Evolutionary conservation across 2,329 filamentous ascomycete species (phyloP), one percentile per base, ranked within the genome.

Genomic region (Knufia fluminis): DNA sequence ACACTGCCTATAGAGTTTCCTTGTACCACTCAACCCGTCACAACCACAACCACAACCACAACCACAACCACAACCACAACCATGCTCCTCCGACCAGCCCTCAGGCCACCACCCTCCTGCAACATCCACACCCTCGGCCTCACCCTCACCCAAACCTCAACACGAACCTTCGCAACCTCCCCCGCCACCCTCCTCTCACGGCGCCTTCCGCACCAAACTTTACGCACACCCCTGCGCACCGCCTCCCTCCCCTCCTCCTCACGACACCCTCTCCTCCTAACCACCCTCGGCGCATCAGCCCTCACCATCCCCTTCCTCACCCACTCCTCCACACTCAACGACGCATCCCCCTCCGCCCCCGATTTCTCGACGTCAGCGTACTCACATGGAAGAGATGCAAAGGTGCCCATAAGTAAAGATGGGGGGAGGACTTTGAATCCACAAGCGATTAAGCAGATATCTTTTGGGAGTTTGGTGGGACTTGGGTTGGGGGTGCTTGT

Each of bases 381-480:
- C 49, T 52, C 47, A 7, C 52, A 57, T 24, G 54, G 54, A 7
- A 53, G 55, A 19, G 52, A 56, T 35, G 54, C 57, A 14, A 56
- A 57, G 32, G 54, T 46, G 16, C 55, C 57, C 1, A 48, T 58
- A 17, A 52, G 53, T 31, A 56, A 52, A 47, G 56, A 57, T 44
- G 54, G 52, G 2, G 45, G 45, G 14, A 54, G 48, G 36, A 57
- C 49, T 7, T 45, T 58, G 46, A 60, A 58, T 32, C 57, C 55
- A 4, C 52, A 52, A 4, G 57, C 62, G 31, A 68, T 71, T 59
- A 66, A 66, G 14, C 69, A 73, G 57, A 62, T 72, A 40, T 71
- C 68, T 54, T 40, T 72, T 48, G 70, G 70, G 1, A 70, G 69
- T 52, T 66, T 72, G 7, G 53, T 72, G 40, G 70, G 70, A 2